Base-by-base conservation (phyloP, 2,329 filamentous ascomycete species). In the Sporothrix protearum region DNA sequence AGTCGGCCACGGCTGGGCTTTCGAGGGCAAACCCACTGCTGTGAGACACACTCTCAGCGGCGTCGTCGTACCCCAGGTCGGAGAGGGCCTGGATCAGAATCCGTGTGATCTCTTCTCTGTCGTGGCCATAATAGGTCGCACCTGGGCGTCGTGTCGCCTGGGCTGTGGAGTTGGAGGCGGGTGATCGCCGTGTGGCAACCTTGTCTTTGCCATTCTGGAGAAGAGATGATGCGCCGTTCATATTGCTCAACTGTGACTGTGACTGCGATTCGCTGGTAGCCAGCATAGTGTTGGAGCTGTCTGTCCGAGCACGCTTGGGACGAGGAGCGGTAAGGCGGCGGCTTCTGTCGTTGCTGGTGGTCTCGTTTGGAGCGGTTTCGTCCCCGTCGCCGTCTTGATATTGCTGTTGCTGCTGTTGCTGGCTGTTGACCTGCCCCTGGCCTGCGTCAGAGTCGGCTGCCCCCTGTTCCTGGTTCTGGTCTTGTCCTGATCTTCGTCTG, bases 11-110 rank as follows among this genome's bases (percentile, higher is more conserved):
- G 0, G 92, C 91, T 1, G 90, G 88, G 73, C 89, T 96, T 81
- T 99, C 96, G 72, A 99, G 83, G 78, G 95, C 89, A 79, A 88
- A 97, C 0, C 94, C 94, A 78, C 95, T 98, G 80, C 96, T 92
- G 73, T 87, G 85, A 77, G 88, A 91, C 71, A 99, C 84, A 73
- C 86, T 89, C 59, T 88, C 85, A 30, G 96, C 95, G 14, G 95
- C 92, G 14, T 85, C 84, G 72, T 89, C 85, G 78, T 98, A 97
- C 2, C 96, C 96, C 82, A 99, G 86, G 79, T 97, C 95, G 30
- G 89, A 88, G 75, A 99, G 82, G 47, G 94, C 92, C 81, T 99
- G 96, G 77, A 99, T 96, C 76, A 99, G 82, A 74, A 98, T 91
- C 70, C 96, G 87, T 5, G 95, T 97, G 59, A 98, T 91, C 82